phyloP scores from a whole-genome alignment of 306 rosid species.

The Cicer yamashitae region DNA sequence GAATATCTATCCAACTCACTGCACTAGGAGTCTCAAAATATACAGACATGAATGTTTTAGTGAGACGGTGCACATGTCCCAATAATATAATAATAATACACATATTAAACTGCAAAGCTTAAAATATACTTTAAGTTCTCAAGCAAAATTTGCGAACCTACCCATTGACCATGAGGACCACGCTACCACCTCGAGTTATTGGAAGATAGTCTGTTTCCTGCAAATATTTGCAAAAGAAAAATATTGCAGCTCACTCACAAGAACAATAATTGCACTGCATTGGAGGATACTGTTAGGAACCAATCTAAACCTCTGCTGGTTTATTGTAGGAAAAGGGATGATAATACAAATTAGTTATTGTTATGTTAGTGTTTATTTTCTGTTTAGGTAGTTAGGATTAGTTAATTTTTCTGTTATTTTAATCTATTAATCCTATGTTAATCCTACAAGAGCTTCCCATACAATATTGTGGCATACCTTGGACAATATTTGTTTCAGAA shows the following conservation, averaged over 20 bases:
- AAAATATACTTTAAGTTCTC: conserved; percentile 9
- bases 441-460: conserved; percentile 1
- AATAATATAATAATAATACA: conserved; percentile 30
- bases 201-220: conserved; percentile 96
- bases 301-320: no score
- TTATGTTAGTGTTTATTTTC: no score
- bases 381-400: no score
- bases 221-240: conserved; percentile 35
- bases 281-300: not conserved
- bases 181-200: conserved; percentile 82
- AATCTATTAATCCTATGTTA: no score
- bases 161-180: conserved; percentile 95
- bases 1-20: conserved; percentile 25
- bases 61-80: conserved; percentile 5
- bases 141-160: conserved; percentile 49
- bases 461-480: conserved; percentile 60
- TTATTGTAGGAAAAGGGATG: no score
- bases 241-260: conserved; percentile 24
- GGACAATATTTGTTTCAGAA: conserved; percentile 82
- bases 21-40: conserved; percentile 3
- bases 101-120: conserved; percentile 10
- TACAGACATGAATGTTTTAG: not conserved
- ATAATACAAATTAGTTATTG: no score
- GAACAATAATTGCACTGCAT: conserved; percentile 32
- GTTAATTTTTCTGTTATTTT: no score